phyloP scores from a whole-genome alignment of 2,329 filamentous ascomycete genomes.

The Colletotrichum brevisporum region DNA sequence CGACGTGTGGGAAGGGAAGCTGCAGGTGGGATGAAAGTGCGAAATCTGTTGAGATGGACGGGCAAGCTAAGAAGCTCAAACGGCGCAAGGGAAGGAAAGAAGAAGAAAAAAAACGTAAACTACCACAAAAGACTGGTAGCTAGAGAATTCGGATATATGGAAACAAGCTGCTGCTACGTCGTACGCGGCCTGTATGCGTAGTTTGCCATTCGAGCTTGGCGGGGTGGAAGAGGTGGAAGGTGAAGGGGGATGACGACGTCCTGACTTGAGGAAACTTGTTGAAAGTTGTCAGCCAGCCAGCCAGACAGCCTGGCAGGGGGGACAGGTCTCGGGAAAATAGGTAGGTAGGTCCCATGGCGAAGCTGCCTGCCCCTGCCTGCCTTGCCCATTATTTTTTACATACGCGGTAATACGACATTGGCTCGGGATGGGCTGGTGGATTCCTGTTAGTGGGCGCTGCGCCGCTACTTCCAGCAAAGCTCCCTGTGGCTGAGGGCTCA shows the following conservation, averaged over 20 bases:
- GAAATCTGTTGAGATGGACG: conserved; percentile 22
- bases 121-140: conserved; percentile 3
- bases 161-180: conserved; percentile 16
- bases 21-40: conserved; percentile 26
- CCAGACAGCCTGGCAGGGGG: conserved; percentile 10
- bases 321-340: no score
- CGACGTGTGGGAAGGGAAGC: conserved; percentile 19
- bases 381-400: conserved; percentile 27
- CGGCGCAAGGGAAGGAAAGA: conserved; percentile 7
- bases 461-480: conserved; percentile 40
- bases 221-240: not conserved
- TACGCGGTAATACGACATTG: conserved; percentile 40
- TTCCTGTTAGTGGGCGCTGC: conserved; percentile 37
- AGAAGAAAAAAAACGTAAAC: not conserved
- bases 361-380: no score
- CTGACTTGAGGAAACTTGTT: conserved; percentile 27
- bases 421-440: conserved; percentile 36
- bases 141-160: conserved; percentile 14
- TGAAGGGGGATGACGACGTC: conserved; percentile 37
- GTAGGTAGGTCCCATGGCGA: no score
- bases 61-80: no score
- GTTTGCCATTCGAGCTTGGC: conserved; percentile 33
- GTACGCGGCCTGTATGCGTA: conserved; percentile 30
- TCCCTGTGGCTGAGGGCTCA: conserved; percentile 41
- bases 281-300: conserved; percentile 16